Conservation (phyloP, 306 rosid genomes). For the Vigna hirtella region DNA sequence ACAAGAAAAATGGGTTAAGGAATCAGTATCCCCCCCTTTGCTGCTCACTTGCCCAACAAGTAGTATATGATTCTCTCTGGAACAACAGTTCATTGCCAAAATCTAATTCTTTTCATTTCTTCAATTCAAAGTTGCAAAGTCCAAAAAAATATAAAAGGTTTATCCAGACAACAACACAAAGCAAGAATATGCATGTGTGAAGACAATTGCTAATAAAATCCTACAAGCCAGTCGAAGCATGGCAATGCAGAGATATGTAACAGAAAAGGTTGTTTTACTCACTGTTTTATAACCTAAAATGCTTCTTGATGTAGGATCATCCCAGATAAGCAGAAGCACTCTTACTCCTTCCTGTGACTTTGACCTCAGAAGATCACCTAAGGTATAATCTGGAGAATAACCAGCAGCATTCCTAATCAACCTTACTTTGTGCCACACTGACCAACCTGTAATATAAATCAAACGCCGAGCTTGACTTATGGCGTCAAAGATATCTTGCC, state of each 20-base stretch:
- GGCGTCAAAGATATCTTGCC: constrained; percentile 83
- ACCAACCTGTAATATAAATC: constrained; percentile 94
- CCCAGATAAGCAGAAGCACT: constrained; percentile 97
- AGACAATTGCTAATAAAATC: constrained; percentile 24
- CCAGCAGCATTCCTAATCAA: constrained; percentile 68
- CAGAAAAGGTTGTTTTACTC: constrained; percentile 49
- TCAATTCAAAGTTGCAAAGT: constrained; percentile 15
- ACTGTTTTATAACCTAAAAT: constrained; percentile 88
- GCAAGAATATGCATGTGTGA: constrained; percentile 10
- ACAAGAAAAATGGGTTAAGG: constrained; percentile 9
- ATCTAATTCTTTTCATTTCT: constrained; percentile 1
- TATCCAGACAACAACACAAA: constrained; percentile 26
- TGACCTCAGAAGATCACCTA: constrained; percentile 82
- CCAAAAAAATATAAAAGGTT: constrained; percentile 17
- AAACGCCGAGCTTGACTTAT: constrained; percentile 78
- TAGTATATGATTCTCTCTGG: not conserved
- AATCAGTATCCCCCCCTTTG: constrained; percentile 25
- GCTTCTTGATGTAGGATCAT: constrained; percentile 95
- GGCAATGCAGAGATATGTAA: constrained; percentile 22
- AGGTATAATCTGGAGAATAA: constrained; percentile 54
- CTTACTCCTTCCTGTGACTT: constrained; percentile 98
- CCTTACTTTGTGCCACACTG: constrained; percentile 90
- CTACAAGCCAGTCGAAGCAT: not conserved
- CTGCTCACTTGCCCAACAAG: constrained; percentile 4
- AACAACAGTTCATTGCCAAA: constrained; percentile 5